Evolutionary conservation across 768 basidiomycete species (phyloP), one percentile per base, ranked within the genome.

Genomic region (Boletus edulis): DNA sequence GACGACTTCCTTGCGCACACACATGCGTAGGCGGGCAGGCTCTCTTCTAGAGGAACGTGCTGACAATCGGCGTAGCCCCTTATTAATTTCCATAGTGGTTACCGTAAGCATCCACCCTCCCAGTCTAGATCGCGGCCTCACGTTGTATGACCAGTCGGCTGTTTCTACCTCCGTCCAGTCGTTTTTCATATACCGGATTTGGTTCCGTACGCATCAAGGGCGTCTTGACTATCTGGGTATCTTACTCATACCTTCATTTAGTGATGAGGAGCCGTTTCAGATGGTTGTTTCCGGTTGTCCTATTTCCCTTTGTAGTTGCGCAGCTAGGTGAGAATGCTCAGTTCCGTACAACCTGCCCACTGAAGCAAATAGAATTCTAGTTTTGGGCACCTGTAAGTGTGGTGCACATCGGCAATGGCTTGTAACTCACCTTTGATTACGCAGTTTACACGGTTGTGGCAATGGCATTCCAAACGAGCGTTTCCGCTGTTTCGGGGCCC

Each of bases 181-280:
- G 20, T 66, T 61, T 52, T 67, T 67, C 60, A 65, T 65, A 53
- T 66, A 55, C 52, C 61, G 63, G 14, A 61, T 68, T 39, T 67
- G 61, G 66, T 54, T 11, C 15, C 32, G 65, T 63, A 53, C 22
- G 65, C 66, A 38, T 22, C 32, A 45, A 34, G 3, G 3, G 9
- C 35, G 6, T 48, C 57, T 55, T 46, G 45, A 15, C 7, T 37
- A 42, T 14, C 15, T 32, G 15, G 18, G 17, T 39, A 39, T 37
- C 35, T 15, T 14, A 34, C 41, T 52, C 24, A 59, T 17, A 20
- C 7, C 7, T 49, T 5, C 4, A 7, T 27, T 49, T 24, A 66
- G 63, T 62, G 53, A 54, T n/a, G 18, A 60, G 11, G 44, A 39
- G 49, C 42, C 53, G 61, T 18, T 57, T 60, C 18, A 55, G 49